Percentiles rank a stretch among this genome's conserved stretches.
These are phyloP conservation scores for Clitopilus hobsonii DNA, from an alignment of 768 basidiomycete species.

Conservation along the genomic window DNA sequence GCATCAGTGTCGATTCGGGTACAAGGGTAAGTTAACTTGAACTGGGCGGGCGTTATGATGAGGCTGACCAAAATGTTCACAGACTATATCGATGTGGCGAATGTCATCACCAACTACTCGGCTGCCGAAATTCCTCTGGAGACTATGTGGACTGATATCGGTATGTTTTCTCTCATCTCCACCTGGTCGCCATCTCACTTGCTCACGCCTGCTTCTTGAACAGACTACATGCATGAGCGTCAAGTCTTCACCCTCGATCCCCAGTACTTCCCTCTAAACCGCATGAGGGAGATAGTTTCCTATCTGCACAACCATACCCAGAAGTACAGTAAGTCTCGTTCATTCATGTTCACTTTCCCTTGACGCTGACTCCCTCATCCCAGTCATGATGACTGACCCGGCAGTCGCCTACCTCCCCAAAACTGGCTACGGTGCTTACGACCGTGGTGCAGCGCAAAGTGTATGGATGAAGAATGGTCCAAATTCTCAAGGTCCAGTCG, in stretches of 20 bases:
- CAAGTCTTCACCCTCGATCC: slow-evolving; percentile 68
- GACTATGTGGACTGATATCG: slow-evolving; percentile 80
- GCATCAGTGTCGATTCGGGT: slow-evolving; percentile 72
- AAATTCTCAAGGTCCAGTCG: slow-evolving; percentile 21
- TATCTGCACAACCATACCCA: slow-evolving; percentile 60
- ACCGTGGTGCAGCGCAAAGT: slow-evolving; percentile 47
- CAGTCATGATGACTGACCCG: slow-evolving; percentile 74
- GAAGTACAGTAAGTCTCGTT: slow-evolving; percentile 37
- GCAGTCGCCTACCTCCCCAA: slow-evolving; percentile 52
- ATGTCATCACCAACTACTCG: slow-evolving; percentile 59
- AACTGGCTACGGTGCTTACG: slow-evolving; percentile 45
- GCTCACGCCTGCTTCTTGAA: slow-evolving; percentile 16
- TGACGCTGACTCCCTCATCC: neutral
- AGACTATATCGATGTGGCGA: slow-evolving; percentile 62
- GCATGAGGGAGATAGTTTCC: slow-evolving; percentile 62
- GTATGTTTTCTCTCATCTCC: slow-evolving; percentile 19
- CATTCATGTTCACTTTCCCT: neutral
- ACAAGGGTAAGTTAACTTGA: slow-evolving; percentile 36
- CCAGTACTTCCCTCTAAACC: slow-evolving; percentile 56
- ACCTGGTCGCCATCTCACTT: neutral
- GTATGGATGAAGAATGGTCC: slow-evolving; percentile 54
- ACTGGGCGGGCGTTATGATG: neutral
- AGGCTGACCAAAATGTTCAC: neutral
- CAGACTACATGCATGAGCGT: slow-evolving; percentile 70
- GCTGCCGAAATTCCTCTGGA: slow-evolving; percentile 62